Evolutionary conservation across 2,329 filamentous ascomycete genomes (phyloP).

Genomic region (Diaporthe capsici): DNA sequence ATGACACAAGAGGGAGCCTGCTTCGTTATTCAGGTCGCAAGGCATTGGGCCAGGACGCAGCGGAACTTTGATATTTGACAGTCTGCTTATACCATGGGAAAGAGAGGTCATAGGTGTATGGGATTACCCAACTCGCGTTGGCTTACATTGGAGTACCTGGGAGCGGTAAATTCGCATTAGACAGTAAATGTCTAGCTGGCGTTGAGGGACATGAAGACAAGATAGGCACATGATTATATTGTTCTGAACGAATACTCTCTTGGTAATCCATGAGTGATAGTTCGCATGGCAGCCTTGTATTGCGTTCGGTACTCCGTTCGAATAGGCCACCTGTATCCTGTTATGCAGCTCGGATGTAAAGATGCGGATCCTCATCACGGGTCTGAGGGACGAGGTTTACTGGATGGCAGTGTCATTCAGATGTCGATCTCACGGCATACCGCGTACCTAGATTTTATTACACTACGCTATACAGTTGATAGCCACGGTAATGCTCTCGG

Average conservation of each 20-base stretch:
- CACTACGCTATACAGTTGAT: too few species aligned
- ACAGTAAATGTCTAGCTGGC: conserved; percentile 20
- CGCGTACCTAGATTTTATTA: too few species aligned
- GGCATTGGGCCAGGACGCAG: conserved; percentile 2
- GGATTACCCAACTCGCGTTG: background rate
- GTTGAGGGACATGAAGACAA: conserved; percentile 4
- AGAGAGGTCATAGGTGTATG: background rate
- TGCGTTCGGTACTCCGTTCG: background rate
- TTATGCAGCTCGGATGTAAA: background rate
- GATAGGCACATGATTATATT: background rate
- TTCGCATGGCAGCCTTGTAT: background rate
- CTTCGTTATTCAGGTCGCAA: background rate
- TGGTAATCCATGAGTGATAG: background rate
- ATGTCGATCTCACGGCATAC: background rate
- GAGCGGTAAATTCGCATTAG: conserved; percentile 16
- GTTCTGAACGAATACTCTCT: background rate
- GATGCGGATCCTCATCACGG: background rate
- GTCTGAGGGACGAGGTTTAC: background rate
- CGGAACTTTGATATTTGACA: conserved; percentile 8
- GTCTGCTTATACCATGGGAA: background rate
- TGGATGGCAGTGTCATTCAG: background rate
- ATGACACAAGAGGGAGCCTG: background rate
- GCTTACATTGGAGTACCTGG: background rate
- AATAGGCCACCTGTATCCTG: background rate
- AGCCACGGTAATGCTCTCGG: too few species aligned